A percentile compares a stretch with the other conserved stretches of the same genome.
These are phyloP conservation scores for Cercophora samala DNA, from an alignment of 495 filamentous ascomycete genomes.

Conservation along the genomic window DNA sequence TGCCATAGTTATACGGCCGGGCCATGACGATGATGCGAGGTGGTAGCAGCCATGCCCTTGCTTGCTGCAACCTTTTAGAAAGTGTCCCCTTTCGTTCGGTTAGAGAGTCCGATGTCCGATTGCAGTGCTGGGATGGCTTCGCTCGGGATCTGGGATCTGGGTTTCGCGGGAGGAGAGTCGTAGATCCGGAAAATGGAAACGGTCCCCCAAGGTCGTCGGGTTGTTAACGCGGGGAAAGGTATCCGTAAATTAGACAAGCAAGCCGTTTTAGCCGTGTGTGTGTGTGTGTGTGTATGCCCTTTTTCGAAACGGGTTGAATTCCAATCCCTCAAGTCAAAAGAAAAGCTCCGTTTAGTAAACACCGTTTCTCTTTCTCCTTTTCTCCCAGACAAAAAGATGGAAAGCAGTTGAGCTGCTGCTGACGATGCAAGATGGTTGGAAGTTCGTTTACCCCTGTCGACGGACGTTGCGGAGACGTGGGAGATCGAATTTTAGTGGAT, in stretches of 20 bases:
- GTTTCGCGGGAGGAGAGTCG: neutral
- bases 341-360: neutral
- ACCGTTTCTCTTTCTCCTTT: neutral
- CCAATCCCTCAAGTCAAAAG: neutral
- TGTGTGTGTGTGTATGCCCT: neutral
- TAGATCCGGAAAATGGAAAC: neutral
- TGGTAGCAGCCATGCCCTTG: conserved; percentile 27
- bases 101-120: too few relatives aligned
- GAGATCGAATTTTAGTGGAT: neutral
- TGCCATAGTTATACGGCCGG: conserved; percentile 20
- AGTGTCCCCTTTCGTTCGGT: neutral
- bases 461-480: neutral
- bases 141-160: neutral
- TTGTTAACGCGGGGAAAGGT: neutral
- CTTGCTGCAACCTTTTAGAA: conserved; percentile 2
- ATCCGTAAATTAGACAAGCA: neutral
- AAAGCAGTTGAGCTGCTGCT: neutral
- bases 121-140: too few relatives aligned
- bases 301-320: neutral
- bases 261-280: neutral
- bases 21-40: conserved; percentile 23
- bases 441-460: neutral
- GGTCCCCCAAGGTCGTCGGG: neutral
- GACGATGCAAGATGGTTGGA: neutral
- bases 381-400: neutral